These are phyloP conservation scores for Ceraceosorus bombacis DNA, from an alignment of 1,284 basidiomycete species.

Conservation along the genomic window DNA sequence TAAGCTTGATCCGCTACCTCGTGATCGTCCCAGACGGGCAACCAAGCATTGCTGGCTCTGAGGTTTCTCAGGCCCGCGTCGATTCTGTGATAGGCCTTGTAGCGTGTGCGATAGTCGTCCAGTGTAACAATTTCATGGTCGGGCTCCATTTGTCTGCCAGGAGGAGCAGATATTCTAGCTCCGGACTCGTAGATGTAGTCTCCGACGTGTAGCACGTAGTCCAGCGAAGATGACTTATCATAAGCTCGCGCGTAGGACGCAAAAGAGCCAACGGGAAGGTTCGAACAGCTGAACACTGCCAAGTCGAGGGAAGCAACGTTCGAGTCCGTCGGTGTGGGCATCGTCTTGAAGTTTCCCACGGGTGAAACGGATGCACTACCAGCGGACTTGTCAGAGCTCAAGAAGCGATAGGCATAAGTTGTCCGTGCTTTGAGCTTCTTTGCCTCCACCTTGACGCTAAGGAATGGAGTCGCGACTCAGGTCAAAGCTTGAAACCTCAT, in stretches of 20 bases:
- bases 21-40: conserved; percentile 55
- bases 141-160: conserved; percentile 22
- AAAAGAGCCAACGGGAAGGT: conserved; percentile 58
- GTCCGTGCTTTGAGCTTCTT: conserved; percentile 56
- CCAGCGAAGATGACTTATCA: conserved; percentile 57
- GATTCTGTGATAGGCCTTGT: conserved; percentile 54
- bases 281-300: conserved; percentile 60
- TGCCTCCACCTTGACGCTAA: conserved; percentile 58
- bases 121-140: conserved; percentile 60
- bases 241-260: conserved; percentile 54
- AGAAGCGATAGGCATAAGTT: conserved; percentile 59
- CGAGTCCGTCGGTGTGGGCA: conserved; percentile 28
- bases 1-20: conserved; percentile 50
- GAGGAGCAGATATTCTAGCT: conserved; percentile 12
- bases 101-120: conserved; percentile 59
- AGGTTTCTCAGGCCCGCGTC: conserved; percentile 25
- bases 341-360: conserved; percentile 54
- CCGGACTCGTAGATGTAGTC: conserved; percentile 54
- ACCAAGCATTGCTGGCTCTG: conserved; percentile 16
- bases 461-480: too few species aligned
- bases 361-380: conserved; percentile 41
- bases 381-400: conserved; percentile 30
- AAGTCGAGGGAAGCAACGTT: conserved; percentile 54
- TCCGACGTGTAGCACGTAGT: conserved; percentile 61
- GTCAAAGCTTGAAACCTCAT: too few species aligned